Percentiles rank a stretch among this genome's conserved stretches.
Evolutionary conservation across 2,329 filamentous ascomycete genomes (phyloP).

Genomic region (Geosmithia putterillii): DNA sequence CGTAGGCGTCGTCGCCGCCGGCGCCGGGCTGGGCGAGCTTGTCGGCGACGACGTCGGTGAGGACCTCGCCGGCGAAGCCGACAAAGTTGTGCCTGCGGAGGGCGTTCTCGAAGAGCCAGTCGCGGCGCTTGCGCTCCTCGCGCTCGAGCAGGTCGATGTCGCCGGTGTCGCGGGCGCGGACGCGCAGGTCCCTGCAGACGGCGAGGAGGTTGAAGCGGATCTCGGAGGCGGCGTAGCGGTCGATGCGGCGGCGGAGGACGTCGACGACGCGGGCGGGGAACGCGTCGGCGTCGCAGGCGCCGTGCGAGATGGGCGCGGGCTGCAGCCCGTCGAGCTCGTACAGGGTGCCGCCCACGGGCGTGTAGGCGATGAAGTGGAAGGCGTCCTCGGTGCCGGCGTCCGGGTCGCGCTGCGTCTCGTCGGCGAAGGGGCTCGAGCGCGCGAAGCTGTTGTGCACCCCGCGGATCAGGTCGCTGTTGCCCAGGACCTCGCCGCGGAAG

Average conservation of each 20-base stretch:
- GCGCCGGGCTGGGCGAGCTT: constrained; percentile 58
- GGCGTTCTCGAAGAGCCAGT: constrained; percentile 93
- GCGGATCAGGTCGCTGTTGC: constrained; percentile 56
- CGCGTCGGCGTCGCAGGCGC: constrained; percentile 52
- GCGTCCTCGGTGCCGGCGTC: constrained; percentile 65
- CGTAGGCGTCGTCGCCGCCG: constrained; percentile 52
- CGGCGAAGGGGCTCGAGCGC: constrained; percentile 76
- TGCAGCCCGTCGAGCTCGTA: constrained; percentile 96
- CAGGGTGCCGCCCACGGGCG: constrained; percentile 61
- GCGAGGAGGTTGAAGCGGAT: constrained; percentile 95
- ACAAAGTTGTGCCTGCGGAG: constrained; percentile 91
- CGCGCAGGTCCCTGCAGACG: constrained; percentile 73
- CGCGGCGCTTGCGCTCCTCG: constrained; percentile 72
- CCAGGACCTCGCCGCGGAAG: constrained; percentile 47
- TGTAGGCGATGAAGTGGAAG: constrained; percentile 97
- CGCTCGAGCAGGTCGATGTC: constrained; percentile 66
- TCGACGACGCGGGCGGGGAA: constrained; percentile 75
- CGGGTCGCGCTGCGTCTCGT: constrained; percentile 62
- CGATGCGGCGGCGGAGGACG: constrained; percentile 76
- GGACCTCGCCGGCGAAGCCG: constrained; percentile 79
- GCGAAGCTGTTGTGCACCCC: constrained; percentile 87
- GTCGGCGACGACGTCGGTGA: constrained; percentile 69
- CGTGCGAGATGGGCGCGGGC: constrained; percentile 83
- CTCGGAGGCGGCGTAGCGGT: constrained; percentile 72
- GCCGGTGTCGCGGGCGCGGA: constrained; percentile 67